phyloP scores from a whole-genome alignment of 2,329 filamentous ascomycete genomes.

The Bipolaris sorokiniana region DNA sequence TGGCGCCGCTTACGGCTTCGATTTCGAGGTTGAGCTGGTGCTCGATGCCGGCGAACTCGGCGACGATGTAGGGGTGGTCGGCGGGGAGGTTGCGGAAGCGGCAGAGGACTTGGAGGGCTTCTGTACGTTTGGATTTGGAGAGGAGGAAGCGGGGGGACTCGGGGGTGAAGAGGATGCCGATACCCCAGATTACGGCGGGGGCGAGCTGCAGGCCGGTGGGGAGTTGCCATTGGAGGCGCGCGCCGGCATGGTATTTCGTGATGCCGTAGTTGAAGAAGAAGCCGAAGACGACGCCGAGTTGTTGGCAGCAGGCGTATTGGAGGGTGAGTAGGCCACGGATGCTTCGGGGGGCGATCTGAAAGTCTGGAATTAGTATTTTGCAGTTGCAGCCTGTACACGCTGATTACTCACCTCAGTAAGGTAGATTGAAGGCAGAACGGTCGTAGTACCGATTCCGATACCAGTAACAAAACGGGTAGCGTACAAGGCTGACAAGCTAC shows the following conservation, averaged over 20 bases:
- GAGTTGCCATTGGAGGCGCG: background rate
- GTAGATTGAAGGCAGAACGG: background rate
- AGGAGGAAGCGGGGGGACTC: background rate
- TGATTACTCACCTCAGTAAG: background rate
- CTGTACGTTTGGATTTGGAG: background rate
- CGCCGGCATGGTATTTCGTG: background rate
- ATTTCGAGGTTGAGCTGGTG: background rate
- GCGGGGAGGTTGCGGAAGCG: background rate
- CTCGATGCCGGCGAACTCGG: background rate
- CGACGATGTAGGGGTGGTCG: background rate
- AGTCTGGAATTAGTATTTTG: background rate
- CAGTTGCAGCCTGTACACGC: background rate
- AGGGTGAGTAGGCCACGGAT: background rate
- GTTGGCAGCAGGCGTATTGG: background rate
- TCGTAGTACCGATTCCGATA: background rate
- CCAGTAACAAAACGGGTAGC: background rate
- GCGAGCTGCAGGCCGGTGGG: background rate
- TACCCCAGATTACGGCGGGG: background rate
- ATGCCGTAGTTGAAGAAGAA: constrained; percentile 3
- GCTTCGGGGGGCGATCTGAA: background rate
- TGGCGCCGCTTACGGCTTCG: background rate
- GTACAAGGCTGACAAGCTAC: background rate
- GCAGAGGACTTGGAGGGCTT: background rate
- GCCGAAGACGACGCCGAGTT: background rate
- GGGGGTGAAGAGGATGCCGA: background rate